Base-by-base conservation (phyloP, 2,329 filamentous ascomycete genomes). In the Scortechinia acanthostroma region DNA sequence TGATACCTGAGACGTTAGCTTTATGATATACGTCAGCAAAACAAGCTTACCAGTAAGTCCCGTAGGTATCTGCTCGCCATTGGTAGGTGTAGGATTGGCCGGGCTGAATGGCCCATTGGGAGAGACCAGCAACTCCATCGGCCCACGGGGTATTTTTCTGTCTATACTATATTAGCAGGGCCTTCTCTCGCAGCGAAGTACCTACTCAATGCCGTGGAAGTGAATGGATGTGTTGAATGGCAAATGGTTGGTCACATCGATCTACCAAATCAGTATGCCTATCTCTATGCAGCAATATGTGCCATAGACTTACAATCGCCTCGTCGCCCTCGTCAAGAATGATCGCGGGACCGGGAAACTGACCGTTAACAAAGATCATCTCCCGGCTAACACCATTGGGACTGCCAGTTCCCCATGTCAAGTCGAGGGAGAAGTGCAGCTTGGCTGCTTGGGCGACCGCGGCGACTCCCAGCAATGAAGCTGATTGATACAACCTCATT, bases 121-220 rank as follows among this genome's bases (percentile, higher is more conserved):
- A 59, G 2, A 69, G 46, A 2, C 67, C 68, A 3, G 68, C 64
- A 0, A 67, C 63, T 21, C 68, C 68, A 48, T 71, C 68, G 3
- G 66, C 62, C 67, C 66, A 70, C 2, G 65, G 64, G 2, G 64
- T 69, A 25, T 58, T 55, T 2, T 55, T 51, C 46, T 68, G 65
- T 40, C 35, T 40, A 19, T 10, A 40, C 10, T 40, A 30, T 30
- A 30, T 13, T 13, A 40, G 17, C 17, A 19, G 35, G 6, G 17
- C n/a, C n/a, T n/a, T n/a, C n/a, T n/a, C n/a, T 19, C 13, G 35
- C 10, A 15, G 6, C 20, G 20, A 17, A 40, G 6, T 19, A 13
- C 35, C 6, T 40, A 40, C 35, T 40, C 35, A 40, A 40, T 40
- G 6, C 35, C 35, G 20, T 40, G 35, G 17, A 40, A 40, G 20